phyloP scores from a whole-genome alignment of 1,284 basidiomycete species.

The Ganoderma boninense region DNA sequence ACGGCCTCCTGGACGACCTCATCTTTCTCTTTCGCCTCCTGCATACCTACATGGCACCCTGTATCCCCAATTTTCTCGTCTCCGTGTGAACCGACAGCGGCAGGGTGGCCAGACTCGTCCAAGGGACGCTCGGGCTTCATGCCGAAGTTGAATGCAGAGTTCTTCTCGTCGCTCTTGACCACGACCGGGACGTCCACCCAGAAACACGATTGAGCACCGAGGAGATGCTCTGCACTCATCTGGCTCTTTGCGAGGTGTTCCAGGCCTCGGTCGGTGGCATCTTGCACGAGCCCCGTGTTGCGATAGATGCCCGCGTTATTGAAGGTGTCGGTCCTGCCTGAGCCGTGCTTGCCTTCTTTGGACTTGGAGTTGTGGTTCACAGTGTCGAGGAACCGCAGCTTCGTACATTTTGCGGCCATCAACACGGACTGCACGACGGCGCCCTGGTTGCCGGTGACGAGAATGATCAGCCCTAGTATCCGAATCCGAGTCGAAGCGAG shows the following conservation, averaged over 20 bases:
- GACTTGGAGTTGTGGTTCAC: background rate
- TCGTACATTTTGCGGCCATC: background rate
- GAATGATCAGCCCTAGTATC: background rate
- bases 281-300: background rate
- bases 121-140: background rate
- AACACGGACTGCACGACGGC: background rate
- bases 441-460: no score
- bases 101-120: no score
- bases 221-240: no score
- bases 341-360: background rate
- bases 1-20: no score
- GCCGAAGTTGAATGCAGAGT: background rate
- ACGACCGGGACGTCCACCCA: constrained; percentile 4
- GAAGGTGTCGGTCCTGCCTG: background rate
- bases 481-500: background rate
- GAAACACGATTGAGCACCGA: no score
- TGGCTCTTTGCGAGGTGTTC: no score
- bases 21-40: no score
- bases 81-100: no score
- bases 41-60: no score
- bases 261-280: no score
- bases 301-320: background rate
- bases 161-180: background rate
- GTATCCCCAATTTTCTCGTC: no score
- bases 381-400: no score